Conservation (phyloP, 2,329 filamentous ascomycete species). For the Aspergillus sergii region DNA sequence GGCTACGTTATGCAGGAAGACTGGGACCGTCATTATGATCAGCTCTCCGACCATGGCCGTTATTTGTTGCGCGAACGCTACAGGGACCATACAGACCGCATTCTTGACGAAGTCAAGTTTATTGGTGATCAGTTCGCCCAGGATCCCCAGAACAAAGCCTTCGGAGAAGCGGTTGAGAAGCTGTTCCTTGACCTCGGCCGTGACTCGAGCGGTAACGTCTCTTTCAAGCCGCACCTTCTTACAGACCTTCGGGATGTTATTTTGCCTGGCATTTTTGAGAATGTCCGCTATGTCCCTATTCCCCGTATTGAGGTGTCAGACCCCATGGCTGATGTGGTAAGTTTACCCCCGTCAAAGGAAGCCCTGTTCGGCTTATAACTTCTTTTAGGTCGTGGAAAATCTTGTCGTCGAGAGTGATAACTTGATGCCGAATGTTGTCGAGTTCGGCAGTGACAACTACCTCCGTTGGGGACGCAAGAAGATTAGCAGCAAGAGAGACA, state of each 20-base stretch:
- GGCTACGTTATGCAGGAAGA: conserved; percentile 85
- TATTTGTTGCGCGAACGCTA: conserved; percentile 90
- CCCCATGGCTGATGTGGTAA: conserved; percentile 72
- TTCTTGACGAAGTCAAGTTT: conserved; percentile 90
- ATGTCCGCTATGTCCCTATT: conserved; percentile 84
- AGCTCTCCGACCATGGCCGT: conserved; percentile 80
- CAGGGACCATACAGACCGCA: conserved; percentile 77
- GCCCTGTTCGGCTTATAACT: not conserved
- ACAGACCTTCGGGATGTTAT: conserved; percentile 89
- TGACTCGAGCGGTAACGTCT: conserved; percentile 78
- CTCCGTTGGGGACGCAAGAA: conserved; percentile 93
- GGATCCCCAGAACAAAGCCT: conserved; percentile 82
- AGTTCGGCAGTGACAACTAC: conserved; percentile 90
- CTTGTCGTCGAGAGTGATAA: conserved; percentile 95
- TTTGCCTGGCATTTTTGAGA: conserved; percentile 78
- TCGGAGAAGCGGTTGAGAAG: conserved; percentile 74
- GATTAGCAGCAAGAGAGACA: conserved; percentile 76
- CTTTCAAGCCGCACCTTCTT: conserved; percentile 89
- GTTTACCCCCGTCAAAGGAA: conserved; percentile 8
- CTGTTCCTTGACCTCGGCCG: conserved; percentile 89
- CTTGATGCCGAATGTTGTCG: conserved; percentile 87
- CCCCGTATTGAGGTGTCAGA: conserved; percentile 94
- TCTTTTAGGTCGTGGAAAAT: conserved; percentile 75
- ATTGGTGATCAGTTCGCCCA: conserved; percentile 84
- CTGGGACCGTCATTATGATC: conserved; percentile 80